phyloP scores from a whole-genome alignment of 441 rosid species.

The Macaranga tanarius region DNA sequence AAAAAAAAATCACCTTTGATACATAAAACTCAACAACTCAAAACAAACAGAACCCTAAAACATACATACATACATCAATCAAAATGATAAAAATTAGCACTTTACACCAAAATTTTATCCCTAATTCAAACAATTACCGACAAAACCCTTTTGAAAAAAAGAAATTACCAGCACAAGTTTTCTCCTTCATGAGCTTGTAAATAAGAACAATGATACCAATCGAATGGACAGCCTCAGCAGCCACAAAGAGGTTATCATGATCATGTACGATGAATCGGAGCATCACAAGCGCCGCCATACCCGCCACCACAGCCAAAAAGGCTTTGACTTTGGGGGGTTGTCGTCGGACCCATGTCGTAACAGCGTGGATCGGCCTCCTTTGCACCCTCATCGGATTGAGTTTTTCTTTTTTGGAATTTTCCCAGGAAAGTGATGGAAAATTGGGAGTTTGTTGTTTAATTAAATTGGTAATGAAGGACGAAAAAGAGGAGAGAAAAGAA shows the following conservation, averaged over 20 bases:
- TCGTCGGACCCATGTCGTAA: slow-evolving; percentile 79
- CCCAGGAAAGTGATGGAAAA: slow-evolving; percentile 22
- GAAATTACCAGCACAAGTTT: slow-evolving; percentile 81
- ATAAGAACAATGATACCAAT: slow-evolving; percentile 91
- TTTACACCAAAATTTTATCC: not conserved
- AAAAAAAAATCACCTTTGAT: not conserved
- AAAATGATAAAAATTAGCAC: not conserved
- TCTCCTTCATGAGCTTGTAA: slow-evolving; percentile 94
- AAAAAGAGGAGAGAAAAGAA: not conserved
- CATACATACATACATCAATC: not conserved
- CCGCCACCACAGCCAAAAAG: slow-evolving; percentile 86
- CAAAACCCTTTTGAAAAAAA: not conserved
- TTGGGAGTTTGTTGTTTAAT: not conserved
- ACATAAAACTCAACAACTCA: too few species aligned
- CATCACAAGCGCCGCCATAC: slow-evolving; percentile 80
- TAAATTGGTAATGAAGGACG: not conserved
- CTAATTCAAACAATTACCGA: not conserved
- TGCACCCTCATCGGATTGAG: slow-evolving; percentile 49
- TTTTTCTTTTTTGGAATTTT: not conserved
- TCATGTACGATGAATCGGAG: slow-evolving; percentile 93
- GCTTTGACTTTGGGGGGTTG: slow-evolving; percentile 99
- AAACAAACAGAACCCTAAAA: not conserved
- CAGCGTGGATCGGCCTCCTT: slow-evolving; percentile 64
- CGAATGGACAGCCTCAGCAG: slow-evolving; percentile 97
- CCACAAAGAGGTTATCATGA: slow-evolving; percentile 96